A percentile compares a stretch with the other conserved stretches of the same genome.
These are phyloP conservation scores for Cyclotella kingstonii DNA, from an alignment of 108 stramenopile species.

Conservation along the genomic window DNA sequence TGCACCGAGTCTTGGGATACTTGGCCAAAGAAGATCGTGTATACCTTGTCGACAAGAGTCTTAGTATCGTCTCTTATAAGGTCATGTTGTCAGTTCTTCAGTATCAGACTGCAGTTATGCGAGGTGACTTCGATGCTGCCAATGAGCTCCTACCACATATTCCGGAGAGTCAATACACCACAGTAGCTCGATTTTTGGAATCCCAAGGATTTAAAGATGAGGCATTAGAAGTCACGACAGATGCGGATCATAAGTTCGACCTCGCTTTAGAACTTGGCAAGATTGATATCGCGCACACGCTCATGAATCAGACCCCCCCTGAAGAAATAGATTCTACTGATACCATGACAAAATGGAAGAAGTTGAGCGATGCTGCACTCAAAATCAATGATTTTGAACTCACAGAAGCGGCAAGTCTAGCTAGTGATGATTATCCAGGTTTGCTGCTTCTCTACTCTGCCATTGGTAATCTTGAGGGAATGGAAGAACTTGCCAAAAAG, in stretches of 20 bases:
- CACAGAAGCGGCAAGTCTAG: constrained; percentile 87
- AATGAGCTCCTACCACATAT: constrained; percentile 92
- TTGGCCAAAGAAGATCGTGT: constrained; percentile 98
- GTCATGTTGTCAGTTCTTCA: constrained; percentile 90
- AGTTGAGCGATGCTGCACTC: constrained; percentile 96
- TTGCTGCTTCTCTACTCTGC: constrained; percentile 94
- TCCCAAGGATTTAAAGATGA: constrained; percentile 99
- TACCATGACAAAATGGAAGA: constrained; percentile 96
- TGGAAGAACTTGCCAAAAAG: constrained; percentile 80
- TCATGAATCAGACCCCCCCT: constrained; percentile 80
- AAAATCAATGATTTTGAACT: constrained; percentile 90
- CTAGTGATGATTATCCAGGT: constrained; percentile 91
- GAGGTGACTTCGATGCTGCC: constrained; percentile 97
- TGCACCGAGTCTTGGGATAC: constrained; percentile 93
- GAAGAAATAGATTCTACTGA: constrained; percentile 92
- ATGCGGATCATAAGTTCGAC: constrained; percentile 97
- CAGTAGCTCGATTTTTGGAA: constrained; percentile 96
- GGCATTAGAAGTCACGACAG: constrained; percentile 92
- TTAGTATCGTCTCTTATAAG: constrained; percentile 91
- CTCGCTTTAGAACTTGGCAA: constrained; percentile 93
- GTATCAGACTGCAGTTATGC: constrained; percentile 99
- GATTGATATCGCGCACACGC: constrained; percentile 80
- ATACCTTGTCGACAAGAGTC: constrained; percentile 92
- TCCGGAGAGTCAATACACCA: constrained; percentile 90
- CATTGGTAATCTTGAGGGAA: constrained; percentile 87